These are phyloP conservation scores for Tubosaeta brunneosetosa DNA, from an alignment of 768 basidiomycete species.

Conservation along the genomic window DNA sequence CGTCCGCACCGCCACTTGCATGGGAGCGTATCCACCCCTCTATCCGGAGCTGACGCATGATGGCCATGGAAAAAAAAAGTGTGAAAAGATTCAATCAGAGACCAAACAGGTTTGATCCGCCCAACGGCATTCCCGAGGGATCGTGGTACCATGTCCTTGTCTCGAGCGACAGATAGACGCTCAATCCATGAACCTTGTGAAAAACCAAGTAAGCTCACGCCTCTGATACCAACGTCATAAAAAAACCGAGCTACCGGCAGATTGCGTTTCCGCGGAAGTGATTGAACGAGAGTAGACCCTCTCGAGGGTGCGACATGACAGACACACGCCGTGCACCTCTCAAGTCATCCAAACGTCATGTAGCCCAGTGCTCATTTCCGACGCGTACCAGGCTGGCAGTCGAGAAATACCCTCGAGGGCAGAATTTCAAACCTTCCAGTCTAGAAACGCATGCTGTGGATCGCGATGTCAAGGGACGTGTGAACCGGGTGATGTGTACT, in stretches of 20 bases:
- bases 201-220: background rate
- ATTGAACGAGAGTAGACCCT: slow-evolving; percentile 1
- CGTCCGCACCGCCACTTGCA: slow-evolving; percentile 25
- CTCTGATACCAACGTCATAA: slow-evolving; percentile 1
- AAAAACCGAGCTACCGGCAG: slow-evolving; percentile 4
- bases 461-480: slow-evolving; percentile 12
- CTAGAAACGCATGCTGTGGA: slow-evolving; percentile 9
- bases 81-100: background rate
- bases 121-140: slow-evolving; percentile 10
- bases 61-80: slow-evolving; percentile 13
- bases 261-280: slow-evolving; percentile 22
- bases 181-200: slow-evolving; percentile 6
- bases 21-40: slow-evolving; percentile 18
- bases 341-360: slow-evolving; percentile 21
- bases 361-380: slow-evolving; percentile 21
- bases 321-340: background rate
- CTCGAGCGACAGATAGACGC: background rate
- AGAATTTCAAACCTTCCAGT: slow-evolving; percentile 26
- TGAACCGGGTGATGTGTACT: slow-evolving; percentile 12
- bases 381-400: background rate
- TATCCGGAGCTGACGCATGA: slow-evolving; percentile 13
- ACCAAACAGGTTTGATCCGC: slow-evolving; percentile 1
- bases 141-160: slow-evolving; percentile 13
- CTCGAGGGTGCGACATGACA: slow-evolving; percentile 10
- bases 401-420: no score